phyloP scores from a whole-genome alignment of 139 green algal genomes.

The Chlamydomonas applanata region DNA sequence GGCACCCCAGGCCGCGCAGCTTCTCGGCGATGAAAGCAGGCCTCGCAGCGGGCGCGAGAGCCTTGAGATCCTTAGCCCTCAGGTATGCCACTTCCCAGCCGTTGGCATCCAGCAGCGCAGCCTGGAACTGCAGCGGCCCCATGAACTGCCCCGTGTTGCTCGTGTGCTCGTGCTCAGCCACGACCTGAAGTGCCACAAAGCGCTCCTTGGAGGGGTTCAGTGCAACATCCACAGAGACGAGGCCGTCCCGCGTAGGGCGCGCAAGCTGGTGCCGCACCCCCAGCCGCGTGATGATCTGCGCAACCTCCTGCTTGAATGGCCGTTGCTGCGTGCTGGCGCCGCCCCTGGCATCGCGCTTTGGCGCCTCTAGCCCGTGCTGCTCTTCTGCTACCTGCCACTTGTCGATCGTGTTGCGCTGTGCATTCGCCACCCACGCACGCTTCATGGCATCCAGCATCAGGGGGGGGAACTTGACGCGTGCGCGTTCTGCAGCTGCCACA shows the following conservation, averaged over 20 bases:
- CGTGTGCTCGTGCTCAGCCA: slow-evolving; percentile 11
- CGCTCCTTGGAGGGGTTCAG: slow-evolving; percentile 10
- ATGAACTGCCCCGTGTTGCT: slow-evolving; percentile 31
- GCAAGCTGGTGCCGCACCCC: slow-evolving; percentile 2
- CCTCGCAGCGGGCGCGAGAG: not conserved
- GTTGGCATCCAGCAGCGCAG: slow-evolving; percentile 31
- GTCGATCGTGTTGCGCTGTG: not conserved
- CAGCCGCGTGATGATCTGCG: not conserved
- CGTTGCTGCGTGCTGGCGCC: too few species aligned
- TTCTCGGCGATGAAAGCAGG: slow-evolving; percentile 3
- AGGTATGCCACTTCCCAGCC: slow-evolving; percentile 27
- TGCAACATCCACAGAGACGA: slow-evolving; percentile 27
- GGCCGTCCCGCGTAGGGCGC: slow-evolving; percentile 20
- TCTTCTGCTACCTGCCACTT: slow-evolving; percentile 2
- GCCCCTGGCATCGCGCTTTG: too few species aligned
- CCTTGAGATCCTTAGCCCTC: slow-evolving; percentile 2
- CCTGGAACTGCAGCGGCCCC: slow-evolving; percentile 13
- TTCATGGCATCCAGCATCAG: slow-evolving; percentile 28
- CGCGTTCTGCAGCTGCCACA: not conserved
- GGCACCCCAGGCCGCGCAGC: not conserved
- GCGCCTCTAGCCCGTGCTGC: not conserved
- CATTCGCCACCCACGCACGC: slow-evolving; percentile 15
- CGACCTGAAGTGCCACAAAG: slow-evolving; percentile 24
- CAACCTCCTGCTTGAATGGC: too few species aligned
- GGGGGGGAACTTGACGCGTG: slow-evolving; percentile 9